Evolutionary conservation across 2,329 filamentous ascomycete species (phyloP), one percentile per base, ranked within the genome.

Genomic region (Xylaria hypoxylon): DNA sequence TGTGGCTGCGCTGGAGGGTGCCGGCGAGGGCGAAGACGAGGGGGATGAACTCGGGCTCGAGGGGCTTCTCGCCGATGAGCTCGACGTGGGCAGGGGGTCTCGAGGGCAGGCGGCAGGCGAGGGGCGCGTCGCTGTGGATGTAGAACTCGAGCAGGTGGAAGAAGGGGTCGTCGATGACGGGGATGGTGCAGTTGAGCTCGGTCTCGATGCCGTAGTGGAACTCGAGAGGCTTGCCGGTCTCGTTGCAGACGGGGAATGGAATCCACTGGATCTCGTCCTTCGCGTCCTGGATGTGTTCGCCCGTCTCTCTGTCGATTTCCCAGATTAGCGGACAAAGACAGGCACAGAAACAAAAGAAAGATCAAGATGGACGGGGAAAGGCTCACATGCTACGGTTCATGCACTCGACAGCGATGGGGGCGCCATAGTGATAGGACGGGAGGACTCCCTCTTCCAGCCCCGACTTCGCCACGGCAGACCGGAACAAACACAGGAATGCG

Each of bases 101-200:
- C 0, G 93, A 88, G 31, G 95, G 93, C 15, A 98, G 88, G 59
- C 96, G 94, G 80, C 96, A 99, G 61, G 93, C 90, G 56, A 98
- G 85, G 10, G 96, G 96, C 19, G 94, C 94, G 80, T 99, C 96
- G 82, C 92, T 94, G 85, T 98, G 96, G 79, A 98, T 90, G 85
- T 98, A 98, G 86, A 97, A 98, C 82, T 98, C 92, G 82, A 95
- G 90, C 58, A 95, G 87, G 80, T 96, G 92, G 84, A 93, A 96
- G 84, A 94, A 91, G 45, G 91, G 87, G 77, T 95, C 92, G 74
- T 87, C 85, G 74, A 95, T 85, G 80, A 92, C 86, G 76, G 90
- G 84, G 74, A 96, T 89, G 62, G 92, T 96, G 84, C 92, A 96
- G 82, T 95, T 95, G 72, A 93, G 81, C 77, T 97, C 94, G 80